Evolutionary conservation across 768 basidiomycete genomes (phyloP), one percentile per base, ranked within the genome.

Genomic region (Daedaleopsis sinensis): DNA sequence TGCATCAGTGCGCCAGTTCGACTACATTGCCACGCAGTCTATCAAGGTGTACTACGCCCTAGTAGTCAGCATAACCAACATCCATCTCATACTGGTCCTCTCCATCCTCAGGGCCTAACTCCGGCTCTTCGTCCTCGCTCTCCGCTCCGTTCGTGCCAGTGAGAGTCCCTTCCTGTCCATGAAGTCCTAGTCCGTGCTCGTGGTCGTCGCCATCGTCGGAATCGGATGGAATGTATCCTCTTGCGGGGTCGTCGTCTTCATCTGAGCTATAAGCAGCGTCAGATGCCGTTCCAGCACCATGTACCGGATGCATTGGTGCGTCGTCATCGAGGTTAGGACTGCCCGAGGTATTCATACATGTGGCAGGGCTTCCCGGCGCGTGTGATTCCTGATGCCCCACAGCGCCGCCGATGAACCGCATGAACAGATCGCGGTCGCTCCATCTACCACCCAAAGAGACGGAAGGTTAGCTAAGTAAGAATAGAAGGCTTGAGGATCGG

Each of bases 401-500:
- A 8, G 65, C 71, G 0, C 63, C 62, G 1, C 70, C 72, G 11
- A 55, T 19, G 56, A 63, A 71, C 3, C 65, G 63, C 66, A 72
- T 70, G 38, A 65, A 52, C 61, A 72, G 65, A 46, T 74, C 73
- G 0, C 67, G 58, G 42, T 74, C 72, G 7, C 62, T 61, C 55
- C 71, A 72, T 38, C 72, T 74, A 23, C 39, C 5, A 42, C n/a
- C n/a, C n/a, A n/a, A n/a, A n/a, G n/a, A n/a, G n/a, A n/a, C n/a
- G n/a, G n/a, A n/a, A n/a, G n/a, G n/a, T n/a, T n/a, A n/a, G n/a
- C n/a, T n/a, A n/a, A n/a, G n/a, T 12, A 7, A 13, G 9, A 64
- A 65, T 49, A 32, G 27, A 32, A 3, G 27, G 27, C 27, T 42
- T n/a, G n/a, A n/a, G n/a, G n/a, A n/a, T n/a, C n/a, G n/a, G n/a